Percentiles rank a stretch among this genome's conserved stretches.
phyloP scores from a whole-genome alignment of 225 moss, liverwort and hornwort genomes.

The Pseudisothecium myosuroides region DNA sequence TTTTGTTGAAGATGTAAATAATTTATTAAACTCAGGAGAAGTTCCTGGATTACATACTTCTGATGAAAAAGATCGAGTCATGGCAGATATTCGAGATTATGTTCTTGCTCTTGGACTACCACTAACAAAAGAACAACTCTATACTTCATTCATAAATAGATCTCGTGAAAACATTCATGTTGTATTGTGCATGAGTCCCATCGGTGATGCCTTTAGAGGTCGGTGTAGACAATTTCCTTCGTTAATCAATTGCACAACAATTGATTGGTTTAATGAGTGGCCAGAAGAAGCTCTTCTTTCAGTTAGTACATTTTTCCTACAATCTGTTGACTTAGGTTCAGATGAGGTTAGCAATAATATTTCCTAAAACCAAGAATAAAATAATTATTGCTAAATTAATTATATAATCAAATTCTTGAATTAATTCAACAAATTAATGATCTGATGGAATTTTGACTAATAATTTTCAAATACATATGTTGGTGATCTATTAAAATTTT shows the following conservation, averaged over 20 bases:
- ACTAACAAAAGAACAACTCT: conserved; percentile 73
- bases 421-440: neutral
- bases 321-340: conserved; percentile 47
- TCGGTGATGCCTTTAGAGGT: conserved; percentile 68
- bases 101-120: conserved; percentile 61
- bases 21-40: conserved; percentile 79
- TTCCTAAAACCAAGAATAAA: accelerated
- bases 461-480: neutral
- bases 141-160: conserved; percentile 76
- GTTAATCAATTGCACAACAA: conserved; percentile 76
- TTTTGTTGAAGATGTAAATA: conserved; percentile 86
- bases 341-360: conserved; percentile 11
- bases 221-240: conserved; percentile 85
- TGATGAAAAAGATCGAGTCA: conserved; percentile 73
- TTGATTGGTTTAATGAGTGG: conserved; percentile 98
- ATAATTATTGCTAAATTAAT: too few relatives aligned
- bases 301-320: conserved; percentile 52
- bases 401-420: neutral
- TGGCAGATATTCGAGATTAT: conserved; percentile 58
- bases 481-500: neutral
- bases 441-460: too few relatives aligned
- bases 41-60: conserved; percentile 72
- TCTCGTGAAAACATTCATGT: conserved; percentile 74
- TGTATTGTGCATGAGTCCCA: conserved; percentile 87
- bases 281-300: conserved; percentile 78